Evolutionary conservation across 306 rosid species (phyloP).

Genomic region (Prunus kanzakura): DNA sequence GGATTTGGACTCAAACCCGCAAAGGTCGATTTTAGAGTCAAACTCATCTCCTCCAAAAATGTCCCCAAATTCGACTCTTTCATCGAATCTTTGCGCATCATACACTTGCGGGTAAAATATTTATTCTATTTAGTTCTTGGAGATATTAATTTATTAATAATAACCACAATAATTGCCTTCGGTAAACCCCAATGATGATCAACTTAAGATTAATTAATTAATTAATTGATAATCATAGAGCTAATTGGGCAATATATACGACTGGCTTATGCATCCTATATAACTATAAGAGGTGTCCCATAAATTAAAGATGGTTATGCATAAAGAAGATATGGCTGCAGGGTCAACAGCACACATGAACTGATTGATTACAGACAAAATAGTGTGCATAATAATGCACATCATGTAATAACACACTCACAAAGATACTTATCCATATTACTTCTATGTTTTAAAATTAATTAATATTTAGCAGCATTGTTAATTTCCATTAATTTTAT

Average conservation of each 20-base stretch:
- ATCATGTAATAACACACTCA: background rate
- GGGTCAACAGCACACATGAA: conserved; percentile 15
- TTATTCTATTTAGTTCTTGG: no score
- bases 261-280: background rate
- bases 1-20: no score
- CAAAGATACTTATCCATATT: background rate
- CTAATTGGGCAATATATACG: background rate
- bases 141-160: background rate
- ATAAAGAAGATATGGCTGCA: background rate
- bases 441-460: background rate
- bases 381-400: conserved; percentile 4
- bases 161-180: conserved; percentile 8
- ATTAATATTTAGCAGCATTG: background rate
- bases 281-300: background rate
- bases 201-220: conserved; percentile 7
- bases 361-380: conserved; percentile 3
- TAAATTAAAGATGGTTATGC: background rate
- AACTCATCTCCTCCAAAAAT: no score
- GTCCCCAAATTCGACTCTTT: no score
- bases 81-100: no score
- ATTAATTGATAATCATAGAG: conserved; percentile 14
- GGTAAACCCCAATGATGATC: conserved; percentile 24
- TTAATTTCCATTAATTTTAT: conserved; percentile 5
- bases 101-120: no score
- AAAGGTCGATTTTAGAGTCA: no score